Base-by-base conservation (phyloP, 1,139 yeast species). In the Ashbya aceris region DNA sequence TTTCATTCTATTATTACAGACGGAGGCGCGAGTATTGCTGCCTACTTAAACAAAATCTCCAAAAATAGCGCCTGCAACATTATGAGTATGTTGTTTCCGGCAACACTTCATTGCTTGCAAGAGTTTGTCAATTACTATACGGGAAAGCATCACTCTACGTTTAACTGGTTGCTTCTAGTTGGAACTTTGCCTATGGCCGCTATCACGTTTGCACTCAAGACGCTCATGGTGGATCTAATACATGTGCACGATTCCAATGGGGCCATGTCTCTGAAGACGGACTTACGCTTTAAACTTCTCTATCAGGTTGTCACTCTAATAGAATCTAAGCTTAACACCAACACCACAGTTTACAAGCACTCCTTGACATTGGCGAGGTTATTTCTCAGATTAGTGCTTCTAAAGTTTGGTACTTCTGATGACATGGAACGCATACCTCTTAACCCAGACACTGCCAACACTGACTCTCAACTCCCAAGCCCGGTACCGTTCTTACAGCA, bases 121-220 rank as follows among this genome's bases (percentile, higher is more conserved):
- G 77, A 74, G 48, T 76, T 76, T 44, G 44, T 56, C 46, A 59
- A 54, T 43, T 55, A 54, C 42, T 58, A 58, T 41, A 50, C 55
- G n/a, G 58, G 58, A 40, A 60, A 57, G 39, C 48, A 52, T 10
- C 57, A 62, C 51, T 52, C 58, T 38, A 55, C 60, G 23, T 77
- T 66, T 56, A 77, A 76, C 52, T 77, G 82, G 82, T 77, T 74
- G 48, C 69, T 76, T 40, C 72, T 76, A 51, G 44, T 45, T 6
- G 64, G 79, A 41, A 73, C 76, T 5, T 70, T 77, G 40, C 83
- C 83, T 3, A 65, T 76, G 42, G 81, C 77, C 55, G 75, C 79
- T n/a, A 68, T 77, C 8, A 72, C 76, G 20, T 58, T 76, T 43
- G 62, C 76, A 49, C 66, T 74, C 51, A 71, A 75, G 17, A 71